Percentiles rank a stretch among this genome's conserved stretches.
These are phyloP conservation scores for Penicillium sp. DNA, from an alignment of 2,329 filamentous ascomycete genomes.

Conservation along the genomic window DNA sequence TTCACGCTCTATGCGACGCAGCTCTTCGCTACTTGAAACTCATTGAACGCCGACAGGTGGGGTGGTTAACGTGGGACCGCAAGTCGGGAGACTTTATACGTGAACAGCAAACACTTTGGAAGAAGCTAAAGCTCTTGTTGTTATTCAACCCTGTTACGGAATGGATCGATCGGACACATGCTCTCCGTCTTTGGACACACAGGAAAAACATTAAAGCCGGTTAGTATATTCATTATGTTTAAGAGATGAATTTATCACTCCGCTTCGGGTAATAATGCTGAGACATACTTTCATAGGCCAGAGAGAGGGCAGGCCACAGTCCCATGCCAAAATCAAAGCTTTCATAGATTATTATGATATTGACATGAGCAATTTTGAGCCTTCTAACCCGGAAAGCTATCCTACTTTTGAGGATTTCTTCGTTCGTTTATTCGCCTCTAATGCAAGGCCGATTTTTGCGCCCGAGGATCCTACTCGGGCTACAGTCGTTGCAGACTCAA, in stretches of 20 bases:
- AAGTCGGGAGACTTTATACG: conserved; percentile 42
- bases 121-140: conserved; percentile 48
- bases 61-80: conserved; percentile 37
- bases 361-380: not conserved
- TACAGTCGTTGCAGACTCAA: not conserved
- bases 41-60: conserved; percentile 35
- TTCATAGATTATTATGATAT: not conserved
- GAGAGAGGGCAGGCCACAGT: not conserved
- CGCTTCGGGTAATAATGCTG: not conserved
- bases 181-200: conserved; percentile 39
- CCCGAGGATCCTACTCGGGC: not conserved
- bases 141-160: conserved; percentile 48
- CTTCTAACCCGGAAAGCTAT: not conserved
- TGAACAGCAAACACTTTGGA: conserved; percentile 45
- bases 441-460: not conserved
- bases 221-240: not conserved
- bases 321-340: not conserved
- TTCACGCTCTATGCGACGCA: not conserved
- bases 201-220: not conserved
- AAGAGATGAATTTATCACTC: not conserved
- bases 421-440: not conserved
- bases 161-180: conserved; percentile 46
- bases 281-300: not conserved
- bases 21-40: conserved; percentile 11
- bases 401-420: not conserved